Percentiles rank a stretch among this genome's conserved stretches.
Conservation (phyloP, 2,329 filamentous ascomycete species). For the Didymella pomorum region DNA sequence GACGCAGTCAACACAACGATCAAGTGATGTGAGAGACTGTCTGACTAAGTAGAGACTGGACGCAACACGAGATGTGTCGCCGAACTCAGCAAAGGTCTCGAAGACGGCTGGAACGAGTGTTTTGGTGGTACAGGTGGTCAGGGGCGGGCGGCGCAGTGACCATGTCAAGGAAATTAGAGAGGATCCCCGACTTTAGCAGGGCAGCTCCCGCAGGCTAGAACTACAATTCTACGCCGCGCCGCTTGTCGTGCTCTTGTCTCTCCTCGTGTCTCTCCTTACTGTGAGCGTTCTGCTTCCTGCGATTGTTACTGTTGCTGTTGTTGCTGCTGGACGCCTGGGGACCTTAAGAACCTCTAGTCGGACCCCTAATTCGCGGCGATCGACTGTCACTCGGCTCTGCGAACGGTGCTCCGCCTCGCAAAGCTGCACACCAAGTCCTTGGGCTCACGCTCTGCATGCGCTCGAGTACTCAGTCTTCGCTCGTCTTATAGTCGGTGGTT, state of each 20-base stretch:
- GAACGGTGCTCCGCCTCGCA: constrained; percentile 19
- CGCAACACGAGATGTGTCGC: constrained; percentile 5
- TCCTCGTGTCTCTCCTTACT: constrained; percentile 7
- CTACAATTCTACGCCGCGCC: constrained; percentile 5
- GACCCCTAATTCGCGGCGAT: constrained; percentile 9
- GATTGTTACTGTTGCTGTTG: constrained; percentile 1
- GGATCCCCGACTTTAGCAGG: constrained; percentile 1
- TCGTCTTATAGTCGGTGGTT: not conserved
- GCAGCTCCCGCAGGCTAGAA: constrained; percentile 16
- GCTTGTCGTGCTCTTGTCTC: constrained; percentile 7
- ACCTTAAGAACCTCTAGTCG: not conserved
- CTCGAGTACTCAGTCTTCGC: constrained; percentile 1
- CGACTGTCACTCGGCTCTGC: constrained; percentile 12
- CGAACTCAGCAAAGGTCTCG: constrained; percentile 4
- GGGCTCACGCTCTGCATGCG: constrained; percentile 10
- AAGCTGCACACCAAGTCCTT: constrained; percentile 12
- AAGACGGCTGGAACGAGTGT: constrained; percentile 7
- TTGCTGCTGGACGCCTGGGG: constrained; percentile 5
- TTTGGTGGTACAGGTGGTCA: constrained; percentile 19
- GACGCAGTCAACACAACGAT: not conserved
- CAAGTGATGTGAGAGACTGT: not conserved
- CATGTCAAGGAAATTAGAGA: constrained; percentile 20
- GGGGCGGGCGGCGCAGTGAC: constrained; percentile 17
- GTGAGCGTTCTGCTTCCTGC: constrained; percentile 5
- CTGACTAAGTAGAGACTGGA: not conserved